Evolutionary conservation across 2,329 filamentous ascomycete genomes (phyloP).

Genomic region (Aureobasidium pullulans): DNA sequence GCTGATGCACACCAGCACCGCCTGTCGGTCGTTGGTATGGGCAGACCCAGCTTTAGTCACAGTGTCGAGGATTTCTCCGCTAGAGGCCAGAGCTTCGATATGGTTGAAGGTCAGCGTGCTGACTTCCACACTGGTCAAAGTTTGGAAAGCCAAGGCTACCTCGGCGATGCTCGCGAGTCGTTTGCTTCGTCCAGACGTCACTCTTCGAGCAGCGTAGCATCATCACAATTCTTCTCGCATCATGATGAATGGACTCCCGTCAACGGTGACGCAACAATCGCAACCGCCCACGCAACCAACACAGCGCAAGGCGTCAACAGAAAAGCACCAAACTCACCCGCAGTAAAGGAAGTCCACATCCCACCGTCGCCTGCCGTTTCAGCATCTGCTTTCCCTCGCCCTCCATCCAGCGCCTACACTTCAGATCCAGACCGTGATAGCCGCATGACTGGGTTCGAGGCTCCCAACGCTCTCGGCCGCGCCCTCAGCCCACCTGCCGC

Average conservation of each 20-base stretch:
- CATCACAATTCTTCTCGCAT: slow-evolving; percentile 13
- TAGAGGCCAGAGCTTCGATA: slow-evolving; percentile 25
- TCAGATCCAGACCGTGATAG: slow-evolving; percentile 39
- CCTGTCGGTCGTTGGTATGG: slow-evolving; percentile 59
- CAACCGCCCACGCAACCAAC: not conserved
- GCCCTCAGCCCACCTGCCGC: slow-evolving; percentile 14
- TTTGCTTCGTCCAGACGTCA: slow-evolving; percentile 17
- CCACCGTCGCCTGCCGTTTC: slow-evolving; percentile 12
- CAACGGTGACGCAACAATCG: slow-evolving; percentile 11
- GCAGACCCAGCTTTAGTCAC: slow-evolving; percentile 62
- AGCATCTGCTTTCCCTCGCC: slow-evolving; percentile 18
- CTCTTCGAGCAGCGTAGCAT: slow-evolving; percentile 11
- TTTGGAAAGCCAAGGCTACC: slow-evolving; percentile 22
- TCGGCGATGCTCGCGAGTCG: slow-evolving; percentile 25
- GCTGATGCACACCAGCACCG: slow-evolving; percentile 33
- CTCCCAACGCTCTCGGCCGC: slow-evolving; percentile 1
- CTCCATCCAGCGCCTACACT: slow-evolving; percentile 39
- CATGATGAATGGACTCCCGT: slow-evolving; percentile 24
- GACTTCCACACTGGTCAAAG: slow-evolving; percentile 20
- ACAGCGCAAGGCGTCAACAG: slow-evolving; percentile 1
- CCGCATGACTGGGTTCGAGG: slow-evolving; percentile 29
- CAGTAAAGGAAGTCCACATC: slow-evolving; percentile 15
- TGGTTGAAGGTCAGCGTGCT: slow-evolving; percentile 23
- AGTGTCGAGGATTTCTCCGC: slow-evolving; percentile 38
- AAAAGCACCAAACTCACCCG: not conserved